Conservation (phyloP, 352 stramenopile genomes). For the Albugo candida region DNA sequence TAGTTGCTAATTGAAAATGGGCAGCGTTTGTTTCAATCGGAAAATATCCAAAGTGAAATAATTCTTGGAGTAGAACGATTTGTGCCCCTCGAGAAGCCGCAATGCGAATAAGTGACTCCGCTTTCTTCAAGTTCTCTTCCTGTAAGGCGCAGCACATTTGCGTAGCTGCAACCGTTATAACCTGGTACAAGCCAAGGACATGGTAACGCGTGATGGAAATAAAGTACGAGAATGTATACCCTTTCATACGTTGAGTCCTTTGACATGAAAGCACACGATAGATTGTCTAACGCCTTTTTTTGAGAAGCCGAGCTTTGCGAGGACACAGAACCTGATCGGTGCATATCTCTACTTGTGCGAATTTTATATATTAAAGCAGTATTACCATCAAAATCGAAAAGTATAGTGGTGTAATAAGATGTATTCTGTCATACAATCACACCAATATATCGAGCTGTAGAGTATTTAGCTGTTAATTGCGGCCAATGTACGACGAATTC, state of each 20-base stretch:
- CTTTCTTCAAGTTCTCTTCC: slow-evolving; percentile 82
- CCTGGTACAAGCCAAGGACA: slow-evolving; percentile 10
- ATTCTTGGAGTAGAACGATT: slow-evolving; percentile 81
- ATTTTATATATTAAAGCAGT: no score
- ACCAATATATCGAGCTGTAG: slow-evolving; percentile 67
- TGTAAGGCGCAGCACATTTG: slow-evolving; percentile 76
- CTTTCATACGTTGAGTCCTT: no score
- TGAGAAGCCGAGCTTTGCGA: no score
- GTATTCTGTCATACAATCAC: slow-evolving; percentile 15
- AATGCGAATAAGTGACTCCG: slow-evolving; percentile 76
- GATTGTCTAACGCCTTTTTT: no score
- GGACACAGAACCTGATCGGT: no score
- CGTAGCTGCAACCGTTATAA: slow-evolving; percentile 70
- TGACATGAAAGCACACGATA: no score
- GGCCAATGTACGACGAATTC: slow-evolving; percentile 91
- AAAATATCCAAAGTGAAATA: slow-evolving; percentile 86
- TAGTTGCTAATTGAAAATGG: slow-evolving; percentile 78
- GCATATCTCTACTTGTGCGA: no score
- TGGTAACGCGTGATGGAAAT: no score
- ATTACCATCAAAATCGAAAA: no score
- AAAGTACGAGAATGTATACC: no score
- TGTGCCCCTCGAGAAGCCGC: slow-evolving; percentile 72
- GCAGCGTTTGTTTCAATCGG: slow-evolving; percentile 76
- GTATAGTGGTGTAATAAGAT: slow-evolving; percentile 21
- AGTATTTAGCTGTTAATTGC: slow-evolving; percentile 70